Conservation (phyloP, 305 asterid species). For the Fraxinus angustifolia region DNA sequence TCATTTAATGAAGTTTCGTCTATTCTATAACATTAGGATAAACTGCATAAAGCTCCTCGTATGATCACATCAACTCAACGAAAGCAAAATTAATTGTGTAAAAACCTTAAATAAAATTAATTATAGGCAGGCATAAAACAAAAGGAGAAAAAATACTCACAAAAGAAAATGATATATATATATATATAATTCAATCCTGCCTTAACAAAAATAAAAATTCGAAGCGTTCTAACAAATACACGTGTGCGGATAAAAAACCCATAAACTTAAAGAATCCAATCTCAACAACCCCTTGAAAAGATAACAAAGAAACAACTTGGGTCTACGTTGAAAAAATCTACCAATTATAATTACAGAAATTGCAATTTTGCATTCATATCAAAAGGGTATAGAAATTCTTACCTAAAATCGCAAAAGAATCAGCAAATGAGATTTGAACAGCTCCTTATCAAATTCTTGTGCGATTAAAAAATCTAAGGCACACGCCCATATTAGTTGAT, state of each 20-base stretch:
- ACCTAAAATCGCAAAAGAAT: conserved; percentile 42
- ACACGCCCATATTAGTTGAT: conserved; percentile 22
- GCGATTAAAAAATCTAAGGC: conserved; percentile 17
- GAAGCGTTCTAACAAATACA: conserved; percentile 1
- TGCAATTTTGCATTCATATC: background rate
- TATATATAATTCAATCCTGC: background rate
- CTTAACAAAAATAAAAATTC: background rate
- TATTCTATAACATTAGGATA: background rate
- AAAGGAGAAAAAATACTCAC: background rate
- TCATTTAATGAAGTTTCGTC: background rate
- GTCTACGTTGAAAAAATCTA: conserved; percentile 11
- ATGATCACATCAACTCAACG: conserved; percentile 6
- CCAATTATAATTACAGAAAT: conserved; percentile 13
- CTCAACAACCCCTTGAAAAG: background rate
- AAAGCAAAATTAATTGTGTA: background rate
- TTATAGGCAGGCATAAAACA: background rate
- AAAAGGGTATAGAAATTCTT: conserved; percentile 13
- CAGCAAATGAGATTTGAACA: conserved; percentile 34
- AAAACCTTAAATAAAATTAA: background rate
- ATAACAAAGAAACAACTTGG: conserved; percentile 4
- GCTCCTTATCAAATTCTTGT: conserved; percentile 38
- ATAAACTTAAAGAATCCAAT: background rate
- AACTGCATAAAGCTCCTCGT: conserved; percentile 7
- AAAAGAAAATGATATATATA: background rate
- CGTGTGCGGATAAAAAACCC: background rate